phyloP scores from a whole-genome alignment of 1,139 yeast genomes.

The Yamadazyma aaseri region DNA sequence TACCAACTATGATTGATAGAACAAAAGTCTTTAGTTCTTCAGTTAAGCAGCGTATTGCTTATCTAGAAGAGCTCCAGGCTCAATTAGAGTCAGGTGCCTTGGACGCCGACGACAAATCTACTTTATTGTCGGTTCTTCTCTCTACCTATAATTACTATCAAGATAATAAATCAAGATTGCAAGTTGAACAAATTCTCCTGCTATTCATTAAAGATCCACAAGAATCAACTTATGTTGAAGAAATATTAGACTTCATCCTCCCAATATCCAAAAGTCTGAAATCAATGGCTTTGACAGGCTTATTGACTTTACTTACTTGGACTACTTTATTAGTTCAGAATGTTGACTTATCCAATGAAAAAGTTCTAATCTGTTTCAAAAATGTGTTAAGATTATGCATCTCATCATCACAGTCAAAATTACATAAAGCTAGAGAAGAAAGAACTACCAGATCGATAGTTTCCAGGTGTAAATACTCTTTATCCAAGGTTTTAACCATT shows the following conservation, averaged over 20 bases:
- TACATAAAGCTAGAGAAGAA: constrained; percentile 31
- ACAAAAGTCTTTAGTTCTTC: constrained; percentile 23
- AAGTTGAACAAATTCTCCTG: constrained; percentile 21
- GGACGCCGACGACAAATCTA: constrained; percentile 5
- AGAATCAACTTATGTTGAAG: constrained; percentile 6
- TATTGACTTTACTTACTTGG: constrained; percentile 61
- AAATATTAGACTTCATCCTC: constrained; percentile 38
- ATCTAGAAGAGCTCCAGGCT: constrained; percentile 19
- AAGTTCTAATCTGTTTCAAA: constrained; percentile 1
- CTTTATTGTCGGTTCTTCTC: constrained; percentile 34
- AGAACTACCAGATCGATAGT: constrained; percentile 49
- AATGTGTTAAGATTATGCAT: constrained; percentile 9
- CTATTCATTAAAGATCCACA: constrained; percentile 4
- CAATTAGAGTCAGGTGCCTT: constrained; percentile 7
- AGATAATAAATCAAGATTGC: constrained; percentile 47
- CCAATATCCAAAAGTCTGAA: constrained; percentile 27
- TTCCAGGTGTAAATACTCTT: constrained; percentile 32
- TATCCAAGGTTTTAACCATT: constrained; percentile 20
- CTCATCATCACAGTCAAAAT: neutral
- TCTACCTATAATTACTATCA: constrained; percentile 51
- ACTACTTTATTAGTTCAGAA: constrained; percentile 29
- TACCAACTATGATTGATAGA: constrained; percentile 10
- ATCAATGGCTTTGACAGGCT: constrained; percentile 50
- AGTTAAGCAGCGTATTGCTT: constrained; percentile 32
- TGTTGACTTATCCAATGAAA: constrained; percentile 1